Base-by-base conservation (phyloP, 768 basidiomycete genomes). In the Boletus eberwhitei region DNA sequence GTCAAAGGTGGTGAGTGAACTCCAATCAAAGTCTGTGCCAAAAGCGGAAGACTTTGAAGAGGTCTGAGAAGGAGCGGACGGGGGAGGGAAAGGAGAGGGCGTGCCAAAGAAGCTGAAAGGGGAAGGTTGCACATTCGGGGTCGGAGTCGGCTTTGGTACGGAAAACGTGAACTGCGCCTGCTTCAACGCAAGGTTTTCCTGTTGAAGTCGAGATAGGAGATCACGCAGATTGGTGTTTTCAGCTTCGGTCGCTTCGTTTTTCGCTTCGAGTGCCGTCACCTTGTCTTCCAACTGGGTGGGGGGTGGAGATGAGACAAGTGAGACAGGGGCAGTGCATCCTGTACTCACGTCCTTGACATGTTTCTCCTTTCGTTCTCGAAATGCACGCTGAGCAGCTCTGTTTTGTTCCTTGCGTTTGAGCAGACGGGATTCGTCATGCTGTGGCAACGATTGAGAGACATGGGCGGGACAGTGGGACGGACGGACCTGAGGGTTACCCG, bases 381-480 rank as follows among this genome's bases (percentile, higher is more conserved):
- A 99, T 1, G 96, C 96, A 50, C 96, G 86, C 72, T 99, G 97
- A 8, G 96, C 96, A 4, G 94, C 93, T 52, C 96, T 80, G 64
- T 99, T 99, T 74, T 98, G 96, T 63, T 98, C 91, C 74, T 98
- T 98, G 58, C 96, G 86, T 67, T 96, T 95, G 59, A 90, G 57
- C 5, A 93, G 72, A 22, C 90, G 82, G 5, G 78, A 71, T 64
- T 92, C 90, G 60, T 94, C 91, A 73, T 90, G 58, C 46, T 54
- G 44, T 35, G 42, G 44, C 51, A 41, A 53, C 29, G 35, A 61
- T 58, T 58, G 31, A 59, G 54, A 34, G n/a, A 26, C 31, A 22
- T 8, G 36, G 40, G 19, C 14, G 34, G 24, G 11, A 8, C 8
- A 39, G 36, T 26, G 46, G n/a, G 14, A 44, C 16, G 14, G 24